phyloP scores from a whole-genome alignment of 768 basidiomycete genomes.

The Crepidotus variabilis region DNA sequence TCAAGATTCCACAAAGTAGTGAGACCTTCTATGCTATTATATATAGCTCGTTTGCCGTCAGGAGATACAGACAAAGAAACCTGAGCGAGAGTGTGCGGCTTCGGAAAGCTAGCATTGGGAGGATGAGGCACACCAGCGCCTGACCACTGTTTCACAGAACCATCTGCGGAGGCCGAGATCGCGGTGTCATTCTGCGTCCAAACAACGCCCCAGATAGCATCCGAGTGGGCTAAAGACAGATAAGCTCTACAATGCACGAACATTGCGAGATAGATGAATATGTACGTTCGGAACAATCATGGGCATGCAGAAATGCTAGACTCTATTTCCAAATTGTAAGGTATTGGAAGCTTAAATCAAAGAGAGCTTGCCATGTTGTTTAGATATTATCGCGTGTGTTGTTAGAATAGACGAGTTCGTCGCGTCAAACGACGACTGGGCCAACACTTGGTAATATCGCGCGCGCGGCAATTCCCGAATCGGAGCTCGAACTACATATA shows the following conservation, averaged over 20 bases:
- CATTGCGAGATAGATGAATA: constrained; percentile 23
- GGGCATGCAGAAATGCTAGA: constrained; percentile 68
- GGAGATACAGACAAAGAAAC: constrained; percentile 74
- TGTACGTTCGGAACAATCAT: constrained; percentile 77
- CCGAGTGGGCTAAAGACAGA: constrained; percentile 62
- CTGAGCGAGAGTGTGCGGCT: constrained; percentile 82
- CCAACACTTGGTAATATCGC: neutral
- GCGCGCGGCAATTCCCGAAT: constrained; percentile 43
- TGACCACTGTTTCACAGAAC: constrained; percentile 71
- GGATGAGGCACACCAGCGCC: constrained; percentile 58
- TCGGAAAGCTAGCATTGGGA: constrained; percentile 44
- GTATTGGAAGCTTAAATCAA: neutral
- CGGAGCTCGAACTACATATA: constrained; percentile 48
- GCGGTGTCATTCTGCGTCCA: constrained; percentile 68
- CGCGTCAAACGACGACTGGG: neutral
- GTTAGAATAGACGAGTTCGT: neutral
- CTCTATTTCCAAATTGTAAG: constrained; percentile 40
- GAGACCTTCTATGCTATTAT: constrained; percentile 82
- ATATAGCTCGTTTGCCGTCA: constrained; percentile 63
- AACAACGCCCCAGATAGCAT: constrained; percentile 73
- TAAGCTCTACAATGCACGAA: constrained; percentile 22
- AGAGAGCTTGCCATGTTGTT: constrained; percentile 7
- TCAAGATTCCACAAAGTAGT: constrained; percentile 73
- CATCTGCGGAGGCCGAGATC: constrained; percentile 76
- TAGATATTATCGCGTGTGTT: constrained; percentile 1